Base-by-base conservation (phyloP, 192 early-diverging fungal species). In the Backusella psychrophila region DNA sequence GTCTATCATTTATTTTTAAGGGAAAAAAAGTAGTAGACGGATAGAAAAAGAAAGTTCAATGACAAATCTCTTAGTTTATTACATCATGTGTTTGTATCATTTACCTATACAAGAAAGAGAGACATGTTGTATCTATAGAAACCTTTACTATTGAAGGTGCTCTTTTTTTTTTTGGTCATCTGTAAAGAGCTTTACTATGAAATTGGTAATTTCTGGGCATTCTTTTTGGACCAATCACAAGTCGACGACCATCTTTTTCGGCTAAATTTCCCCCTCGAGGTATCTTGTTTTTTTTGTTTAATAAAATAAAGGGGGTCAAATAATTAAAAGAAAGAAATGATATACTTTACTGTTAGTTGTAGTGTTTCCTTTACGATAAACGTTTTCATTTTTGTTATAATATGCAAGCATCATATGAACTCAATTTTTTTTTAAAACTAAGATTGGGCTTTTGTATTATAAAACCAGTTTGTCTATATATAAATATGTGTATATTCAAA, bases 141-240 rank as follows among this genome's bases (percentile, higher is more conserved):
- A 49, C 4, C 19, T 19, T n/a, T 49, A 44, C 14, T 14, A 44
- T 44, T 44, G 8, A 44, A 44, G 42, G 12, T 14, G 17, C 46
- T 49, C 5, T 49, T 49, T 49, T 49, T 44, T 44, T 44, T 44
- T 11, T 39, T 8, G 5, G 46, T 49, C 46, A 42, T 42, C 41
- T 0, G 0, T 42, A 12, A 42, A 42, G 11, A 42, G 12, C 5
- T 49, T 49, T 49, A 17, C 46, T 49, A 19, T 59, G 21, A 59
- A 59, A 59, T 59, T 59, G 56, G 56, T 26, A 59, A 59, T 59
- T 59, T 59, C 56, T 59, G 56, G 56, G 56, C 21, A 56, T 6
- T 59, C 12, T 59, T 26, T 26, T 26, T 59, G 56, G 12, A 59
- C 56, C 56, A 59, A 59, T 59, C 23, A 59, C 11, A 59, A 29